phyloP scores from a whole-genome alignment of 345 rosid genomes.

The Eucalyptus pumila region DNA sequence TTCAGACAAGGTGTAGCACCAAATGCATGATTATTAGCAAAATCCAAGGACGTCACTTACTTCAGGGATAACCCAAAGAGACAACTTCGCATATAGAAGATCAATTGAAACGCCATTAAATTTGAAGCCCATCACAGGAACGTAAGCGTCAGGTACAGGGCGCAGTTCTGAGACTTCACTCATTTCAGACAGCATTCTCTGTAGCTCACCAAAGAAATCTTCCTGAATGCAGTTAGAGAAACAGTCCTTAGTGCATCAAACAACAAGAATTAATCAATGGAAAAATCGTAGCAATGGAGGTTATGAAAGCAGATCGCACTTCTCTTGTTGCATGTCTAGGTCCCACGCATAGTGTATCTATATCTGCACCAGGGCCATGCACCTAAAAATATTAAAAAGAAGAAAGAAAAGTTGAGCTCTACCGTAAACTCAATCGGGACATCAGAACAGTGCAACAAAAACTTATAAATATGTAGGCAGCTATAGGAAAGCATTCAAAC shows the following conservation, averaged over 20 bases:
- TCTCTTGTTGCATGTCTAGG: slow-evolving; percentile 93
- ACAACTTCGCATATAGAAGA: slow-evolving; percentile 85
- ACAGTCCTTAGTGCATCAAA: slow-evolving; percentile 2
- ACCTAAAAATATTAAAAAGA: slow-evolving; percentile 33
- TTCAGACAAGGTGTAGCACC: not conserved
- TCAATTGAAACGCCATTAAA: slow-evolving; percentile 88
- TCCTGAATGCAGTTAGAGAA: slow-evolving; percentile 33
- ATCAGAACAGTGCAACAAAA: not conserved
- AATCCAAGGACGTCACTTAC: slow-evolving; percentile 26
- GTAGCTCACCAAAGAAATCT: slow-evolving; percentile 87
- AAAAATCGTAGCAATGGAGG: not conserved
- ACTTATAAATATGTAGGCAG: not conserved
- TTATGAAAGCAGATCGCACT: slow-evolving; percentile 37
- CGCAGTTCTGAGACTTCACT: slow-evolving; percentile 94
- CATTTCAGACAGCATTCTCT: slow-evolving; percentile 74
- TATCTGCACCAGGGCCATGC: slow-evolving; percentile 98
- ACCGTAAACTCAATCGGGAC: not conserved
- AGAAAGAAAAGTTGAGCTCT: not conserved
- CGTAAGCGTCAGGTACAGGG: slow-evolving; percentile 98
- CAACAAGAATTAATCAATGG: not conserved
- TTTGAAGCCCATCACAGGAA: slow-evolving; percentile 85
- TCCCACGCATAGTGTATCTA: slow-evolving; percentile 94
- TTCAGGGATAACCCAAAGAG: slow-evolving; percentile 94
- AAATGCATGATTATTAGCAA: not conserved
- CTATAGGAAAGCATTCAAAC: not conserved